These are phyloP conservation scores for Jimgerdemannia flammicorona DNA, from an alignment of 192 early-diverging fungal genomes.

Conservation along the genomic window DNA sequence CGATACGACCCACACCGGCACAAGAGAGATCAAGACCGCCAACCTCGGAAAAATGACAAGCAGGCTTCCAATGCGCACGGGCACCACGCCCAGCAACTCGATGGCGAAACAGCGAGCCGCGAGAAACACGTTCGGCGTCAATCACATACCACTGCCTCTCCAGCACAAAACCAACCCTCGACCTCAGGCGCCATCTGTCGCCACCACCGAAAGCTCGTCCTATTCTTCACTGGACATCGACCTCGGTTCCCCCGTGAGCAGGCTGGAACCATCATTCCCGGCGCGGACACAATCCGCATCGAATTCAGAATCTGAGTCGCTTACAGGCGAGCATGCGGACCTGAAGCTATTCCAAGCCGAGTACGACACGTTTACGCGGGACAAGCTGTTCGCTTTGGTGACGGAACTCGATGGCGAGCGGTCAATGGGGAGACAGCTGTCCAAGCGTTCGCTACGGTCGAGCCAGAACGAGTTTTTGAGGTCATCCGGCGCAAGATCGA, in stretches of 20 bases:
- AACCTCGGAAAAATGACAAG: background rate
- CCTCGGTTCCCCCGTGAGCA: too few relatives aligned
- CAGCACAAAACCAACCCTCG: background rate
- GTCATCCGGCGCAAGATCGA: background rate
- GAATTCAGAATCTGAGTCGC: background rate
- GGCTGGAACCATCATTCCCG: background rate
- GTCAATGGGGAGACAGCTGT: background rate
- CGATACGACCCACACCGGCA: too few relatives aligned
- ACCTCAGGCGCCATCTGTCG: background rate
- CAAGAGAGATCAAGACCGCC: background rate
- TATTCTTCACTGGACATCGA: too few relatives aligned
- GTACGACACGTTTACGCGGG: background rate
- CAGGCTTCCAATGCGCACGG: background rate
- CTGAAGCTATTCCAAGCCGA: background rate
- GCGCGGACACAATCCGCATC: background rate
- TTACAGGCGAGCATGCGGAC: background rate
- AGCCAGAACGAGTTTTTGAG: background rate
- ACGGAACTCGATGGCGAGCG: background rate
- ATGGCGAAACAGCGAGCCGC: background rate
- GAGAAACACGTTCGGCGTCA: background rate
- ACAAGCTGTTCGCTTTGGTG: background rate
- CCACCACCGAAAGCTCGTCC: background rate
- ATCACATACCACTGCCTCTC: background rate
- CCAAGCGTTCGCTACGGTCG: background rate
- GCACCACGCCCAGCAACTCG: background rate